These are phyloP conservation scores for Benincasa hispida DNA, from an alignment of 306 rosid species.

Conservation along the genomic window DNA sequence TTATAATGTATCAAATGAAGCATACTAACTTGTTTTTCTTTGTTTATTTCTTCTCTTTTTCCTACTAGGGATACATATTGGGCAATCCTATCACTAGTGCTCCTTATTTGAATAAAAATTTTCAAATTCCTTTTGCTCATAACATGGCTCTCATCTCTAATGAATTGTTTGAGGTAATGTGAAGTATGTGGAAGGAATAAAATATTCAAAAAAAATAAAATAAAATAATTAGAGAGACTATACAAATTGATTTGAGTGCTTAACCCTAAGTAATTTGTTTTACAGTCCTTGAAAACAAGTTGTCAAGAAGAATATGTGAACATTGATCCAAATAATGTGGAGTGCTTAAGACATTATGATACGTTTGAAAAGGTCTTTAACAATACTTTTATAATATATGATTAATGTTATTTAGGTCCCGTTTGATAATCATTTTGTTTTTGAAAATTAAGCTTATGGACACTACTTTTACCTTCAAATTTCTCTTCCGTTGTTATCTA, in stretches of 20 bases:
- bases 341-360: slow-evolving; percentile 21
- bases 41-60: too few species aligned
- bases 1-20: too few species aligned
- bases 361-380: slow-evolving; percentile 10
- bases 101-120: neutral
- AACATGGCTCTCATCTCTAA: slow-evolving; percentile 53
- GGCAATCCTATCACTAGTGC: slow-evolving; percentile 31
- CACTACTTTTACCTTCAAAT: too few species aligned
- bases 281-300: slow-evolving; percentile 17
- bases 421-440: too few species aligned
- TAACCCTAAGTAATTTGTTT: neutral
- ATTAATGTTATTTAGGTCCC: too few species aligned
- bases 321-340: slow-evolving; percentile 16
- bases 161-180: slow-evolving; percentile 35
- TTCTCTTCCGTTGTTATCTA: too few species aligned
- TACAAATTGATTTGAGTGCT: too few species aligned
- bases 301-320: slow-evolving; percentile 31
- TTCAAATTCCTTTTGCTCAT: slow-evolving; percentile 24
- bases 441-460: too few species aligned
- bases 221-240: too few species aligned
- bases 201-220: too few species aligned
- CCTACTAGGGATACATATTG: slow-evolving; percentile 39
- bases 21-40: neutral
- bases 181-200: neutral
- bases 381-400: neutral